Conservation (phyloP, 371 early-diverging fungal species). For the Mucor ambiguus region DNA sequence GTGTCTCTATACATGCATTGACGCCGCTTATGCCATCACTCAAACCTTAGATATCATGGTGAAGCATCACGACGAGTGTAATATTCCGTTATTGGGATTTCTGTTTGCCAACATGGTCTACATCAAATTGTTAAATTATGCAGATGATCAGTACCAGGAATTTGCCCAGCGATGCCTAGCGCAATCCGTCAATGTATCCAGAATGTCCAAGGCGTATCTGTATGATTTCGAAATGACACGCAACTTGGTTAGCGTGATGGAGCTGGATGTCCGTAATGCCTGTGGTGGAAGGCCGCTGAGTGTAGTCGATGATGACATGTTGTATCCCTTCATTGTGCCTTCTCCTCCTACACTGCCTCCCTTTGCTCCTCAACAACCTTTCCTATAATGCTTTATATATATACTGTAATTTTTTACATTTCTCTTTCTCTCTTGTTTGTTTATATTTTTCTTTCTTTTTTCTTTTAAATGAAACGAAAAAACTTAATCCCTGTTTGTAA, state of each 20-base stretch:
- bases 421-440: neutral
- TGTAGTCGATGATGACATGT: slow-evolving; percentile 5
- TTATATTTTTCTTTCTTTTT: slow-evolving; percentile 6
- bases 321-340: neutral
- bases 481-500: neutral
- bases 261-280: slow-evolving; percentile 25
- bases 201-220: slow-evolving; percentile 32
- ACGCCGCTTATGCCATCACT: slow-evolving; percentile 43
- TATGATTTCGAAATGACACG: slow-evolving; percentile 46
- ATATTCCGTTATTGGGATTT: slow-evolving; percentile 38
- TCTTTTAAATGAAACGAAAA: neutral
- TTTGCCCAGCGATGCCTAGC: slow-evolving; percentile 30
- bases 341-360: slow-evolving; percentile 2
- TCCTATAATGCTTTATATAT: neutral
- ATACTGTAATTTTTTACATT: slow-evolving; percentile 2
- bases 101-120: slow-evolving; percentile 47
- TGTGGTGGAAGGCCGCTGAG: slow-evolving; percentile 13
- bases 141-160: slow-evolving; percentile 26
- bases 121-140: slow-evolving; percentile 32
- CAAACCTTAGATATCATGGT: slow-evolving; percentile 37
- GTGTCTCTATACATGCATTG: slow-evolving; percentile 33
- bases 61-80: slow-evolving; percentile 35
- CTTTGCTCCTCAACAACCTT: slow-evolving; percentile 3
- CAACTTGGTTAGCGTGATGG: slow-evolving; percentile 33
- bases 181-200: slow-evolving; percentile 37